Conservation (phyloP, 2,329 filamentous ascomycete species). For the Pseudocercospora crystallina region DNA sequence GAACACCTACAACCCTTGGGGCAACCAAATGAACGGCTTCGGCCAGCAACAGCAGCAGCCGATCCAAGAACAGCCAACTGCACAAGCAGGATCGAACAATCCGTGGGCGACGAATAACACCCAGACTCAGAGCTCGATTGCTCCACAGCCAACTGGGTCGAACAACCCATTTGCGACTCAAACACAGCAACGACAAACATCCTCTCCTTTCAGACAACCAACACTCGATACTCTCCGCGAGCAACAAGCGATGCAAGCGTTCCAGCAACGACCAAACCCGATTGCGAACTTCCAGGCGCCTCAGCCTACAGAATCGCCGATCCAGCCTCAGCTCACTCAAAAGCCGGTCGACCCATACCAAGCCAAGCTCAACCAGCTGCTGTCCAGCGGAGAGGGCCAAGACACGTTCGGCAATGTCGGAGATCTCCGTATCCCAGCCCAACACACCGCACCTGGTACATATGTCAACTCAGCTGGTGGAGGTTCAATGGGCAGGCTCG, state of each 20-base stretch:
- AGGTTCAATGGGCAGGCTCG: conserved; percentile 67
- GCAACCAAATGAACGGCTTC: conserved; percentile 54
- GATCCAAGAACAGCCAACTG: conserved; percentile 58
- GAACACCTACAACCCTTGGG: conserved; percentile 56
- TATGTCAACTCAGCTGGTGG: conserved; percentile 94
- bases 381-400: conserved; percentile 85
- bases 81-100: conserved; percentile 85
- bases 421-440: conserved; percentile 88
- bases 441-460: conserved; percentile 92
- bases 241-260: conserved; percentile 72
- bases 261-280: conserved; percentile 54
- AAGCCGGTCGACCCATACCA: conserved; percentile 56
- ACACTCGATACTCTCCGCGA: conserved; percentile 76
- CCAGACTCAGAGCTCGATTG: conserved; percentile 61
- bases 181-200: conserved; percentile 57
- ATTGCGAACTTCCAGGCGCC: conserved; percentile 35
- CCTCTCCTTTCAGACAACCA: conserved; percentile 60
- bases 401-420: conserved; percentile 98
- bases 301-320: conserved; percentile 48
- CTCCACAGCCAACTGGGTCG: conserved; percentile 85
- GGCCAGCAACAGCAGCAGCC: conserved; percentile 55
- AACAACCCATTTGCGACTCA: conserved; percentile 93
- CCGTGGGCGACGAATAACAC: conserved; percentile 71
- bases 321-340: conserved; percentile 50
- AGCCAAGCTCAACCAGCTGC: conserved; percentile 79